A percentile compares a stretch with the other conserved stretches of the same genome.
These are phyloP conservation scores for Tephrocybe sp. DNA, from an alignment of 768 basidiomycete genomes.

Conservation along the genomic window DNA sequence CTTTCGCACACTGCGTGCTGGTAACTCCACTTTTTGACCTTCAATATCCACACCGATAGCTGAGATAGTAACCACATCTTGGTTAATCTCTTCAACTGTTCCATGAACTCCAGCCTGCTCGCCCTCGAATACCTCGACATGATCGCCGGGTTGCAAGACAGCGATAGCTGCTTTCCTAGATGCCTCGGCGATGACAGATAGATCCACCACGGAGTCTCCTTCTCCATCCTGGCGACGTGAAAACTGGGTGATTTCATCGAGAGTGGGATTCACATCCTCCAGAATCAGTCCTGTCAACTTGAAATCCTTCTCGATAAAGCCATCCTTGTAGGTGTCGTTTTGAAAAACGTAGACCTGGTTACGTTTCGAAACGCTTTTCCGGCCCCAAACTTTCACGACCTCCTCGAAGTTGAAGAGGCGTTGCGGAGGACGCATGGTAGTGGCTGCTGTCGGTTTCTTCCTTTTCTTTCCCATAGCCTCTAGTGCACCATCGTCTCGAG, in stretches of 20 bases:
- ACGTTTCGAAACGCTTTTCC: slow-evolving; percentile 71
- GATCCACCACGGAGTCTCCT: slow-evolving; percentile 70
- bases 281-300: slow-evolving; percentile 71
- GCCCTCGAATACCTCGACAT: slow-evolving; percentile 96
- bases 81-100: slow-evolving; percentile 83
- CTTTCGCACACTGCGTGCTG: slow-evolving; percentile 88
- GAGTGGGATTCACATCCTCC: slow-evolving; percentile 91
- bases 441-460: slow-evolving; percentile 56
- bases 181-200: slow-evolving; percentile 90
- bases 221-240: slow-evolving; percentile 72
- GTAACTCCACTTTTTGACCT: slow-evolving; percentile 82
- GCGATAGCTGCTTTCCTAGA: slow-evolving; percentile 88
- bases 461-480: slow-evolving; percentile 70
- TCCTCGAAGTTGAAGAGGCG: slow-evolving; percentile 94
- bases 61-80: slow-evolving; percentile 83
- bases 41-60: slow-evolving; percentile 82
- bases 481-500: slow-evolving; percentile 69
- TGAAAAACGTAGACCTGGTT: slow-evolving; percentile 82
- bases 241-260: slow-evolving; percentile 96
- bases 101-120: slow-evolving; percentile 94
- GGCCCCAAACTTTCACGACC: slow-evolving; percentile 80
- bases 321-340: slow-evolving; percentile 91
- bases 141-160: slow-evolving; percentile 96
- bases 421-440: slow-evolving; percentile 81
- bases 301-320: slow-evolving; percentile 96